Conservation (phyloP, 2,329 filamentous ascomycete genomes). For the Phyllosticta citriasiana region DNA sequence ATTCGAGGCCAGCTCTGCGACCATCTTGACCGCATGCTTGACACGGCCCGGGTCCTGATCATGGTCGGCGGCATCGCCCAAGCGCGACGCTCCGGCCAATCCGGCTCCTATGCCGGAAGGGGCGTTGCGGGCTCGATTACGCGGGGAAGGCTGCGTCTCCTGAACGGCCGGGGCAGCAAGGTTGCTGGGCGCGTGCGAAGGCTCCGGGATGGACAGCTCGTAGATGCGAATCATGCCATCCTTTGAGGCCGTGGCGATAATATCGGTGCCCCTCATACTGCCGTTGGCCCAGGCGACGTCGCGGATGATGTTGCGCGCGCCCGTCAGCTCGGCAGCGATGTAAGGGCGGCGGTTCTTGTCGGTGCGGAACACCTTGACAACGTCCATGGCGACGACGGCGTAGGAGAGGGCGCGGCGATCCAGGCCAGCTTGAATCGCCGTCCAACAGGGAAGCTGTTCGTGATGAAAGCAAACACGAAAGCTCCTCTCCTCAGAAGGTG, state of each 20-base stretch:
- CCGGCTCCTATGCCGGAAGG: constrained; percentile 46
- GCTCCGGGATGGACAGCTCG: constrained; percentile 53
- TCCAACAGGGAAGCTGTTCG: constrained; percentile 70
- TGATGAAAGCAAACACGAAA: constrained; percentile 85
- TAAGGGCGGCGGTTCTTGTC: constrained; percentile 70
- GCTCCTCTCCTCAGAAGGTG: constrained; percentile 72
- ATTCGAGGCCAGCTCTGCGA: constrained; percentile 57
- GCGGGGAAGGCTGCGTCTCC: constrained; percentile 1
- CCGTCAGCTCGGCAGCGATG: constrained; percentile 63
- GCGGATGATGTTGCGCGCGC: constrained; percentile 59
- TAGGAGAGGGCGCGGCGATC: constrained; percentile 68
- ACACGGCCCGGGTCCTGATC: constrained; percentile 56
- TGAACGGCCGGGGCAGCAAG: constrained; percentile 4
- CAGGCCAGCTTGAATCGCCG: constrained; percentile 69
- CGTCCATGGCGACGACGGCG: constrained; percentile 77
- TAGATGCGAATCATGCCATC: constrained; percentile 89
- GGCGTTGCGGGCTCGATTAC: constrained; percentile 18
- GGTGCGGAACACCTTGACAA: constrained; percentile 75
- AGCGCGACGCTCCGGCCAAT: constrained; percentile 34
- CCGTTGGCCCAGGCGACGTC: constrained; percentile 91
- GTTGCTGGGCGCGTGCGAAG: constrained; percentile 31
- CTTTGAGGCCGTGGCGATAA: constrained; percentile 84
- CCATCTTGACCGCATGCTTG: constrained; percentile 51
- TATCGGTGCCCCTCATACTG: constrained; percentile 80
- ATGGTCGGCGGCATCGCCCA: constrained; percentile 40